phyloP scores from a whole-genome alignment of 495 filamentous ascomycete species.

The Aspergillus haitiensis region DNA sequence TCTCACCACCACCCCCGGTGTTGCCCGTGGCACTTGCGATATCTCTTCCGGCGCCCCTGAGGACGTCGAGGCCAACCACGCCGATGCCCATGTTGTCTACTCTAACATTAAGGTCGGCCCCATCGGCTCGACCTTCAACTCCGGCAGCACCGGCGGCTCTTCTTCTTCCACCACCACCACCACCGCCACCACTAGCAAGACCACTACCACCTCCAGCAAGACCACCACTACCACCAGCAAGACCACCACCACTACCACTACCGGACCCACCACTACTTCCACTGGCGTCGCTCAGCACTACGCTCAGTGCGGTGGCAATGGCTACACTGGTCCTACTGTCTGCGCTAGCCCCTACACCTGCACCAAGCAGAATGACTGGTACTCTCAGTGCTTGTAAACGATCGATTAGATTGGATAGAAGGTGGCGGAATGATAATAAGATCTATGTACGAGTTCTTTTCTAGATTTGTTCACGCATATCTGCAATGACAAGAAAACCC shows the following conservation, averaged over 20 bases:
- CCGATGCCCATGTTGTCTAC: slow-evolving; percentile 61
- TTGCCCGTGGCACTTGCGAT: slow-evolving; percentile 64
- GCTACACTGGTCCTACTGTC: slow-evolving; percentile 36
- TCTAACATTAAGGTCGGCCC: slow-evolving; percentile 70
- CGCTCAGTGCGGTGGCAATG: slow-evolving; percentile 49
- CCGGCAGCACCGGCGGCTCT: slow-evolving; percentile 12
- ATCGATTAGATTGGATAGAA: neutral
- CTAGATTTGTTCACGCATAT: neutral
- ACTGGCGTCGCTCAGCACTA: slow-evolving; percentile 30
- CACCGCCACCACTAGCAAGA: slow-evolving; percentile 25
- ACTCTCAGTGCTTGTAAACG: slow-evolving; percentile 40
- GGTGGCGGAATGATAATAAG: neutral
- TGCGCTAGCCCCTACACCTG: slow-evolving; percentile 45
- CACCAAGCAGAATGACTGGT: slow-evolving; percentile 37
- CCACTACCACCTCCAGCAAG: slow-evolving; percentile 14
- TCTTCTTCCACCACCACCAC: slow-evolving; percentile 17
- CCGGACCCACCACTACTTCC: slow-evolving; percentile 21
- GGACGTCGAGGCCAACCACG: slow-evolving; percentile 55
- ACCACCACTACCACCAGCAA: slow-evolving; percentile 23
- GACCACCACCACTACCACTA: slow-evolving; percentile 24
- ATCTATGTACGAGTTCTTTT: neutral
- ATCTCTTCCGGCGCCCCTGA: slow-evolving; percentile 59
- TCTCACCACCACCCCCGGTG: slow-evolving; percentile 55
- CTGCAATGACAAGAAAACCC: too few species aligned
- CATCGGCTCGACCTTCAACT: slow-evolving; percentile 60